Base-by-base conservation (phyloP, 2,329 filamentous ascomycete genomes). In the Fusarium sp. region DNA sequence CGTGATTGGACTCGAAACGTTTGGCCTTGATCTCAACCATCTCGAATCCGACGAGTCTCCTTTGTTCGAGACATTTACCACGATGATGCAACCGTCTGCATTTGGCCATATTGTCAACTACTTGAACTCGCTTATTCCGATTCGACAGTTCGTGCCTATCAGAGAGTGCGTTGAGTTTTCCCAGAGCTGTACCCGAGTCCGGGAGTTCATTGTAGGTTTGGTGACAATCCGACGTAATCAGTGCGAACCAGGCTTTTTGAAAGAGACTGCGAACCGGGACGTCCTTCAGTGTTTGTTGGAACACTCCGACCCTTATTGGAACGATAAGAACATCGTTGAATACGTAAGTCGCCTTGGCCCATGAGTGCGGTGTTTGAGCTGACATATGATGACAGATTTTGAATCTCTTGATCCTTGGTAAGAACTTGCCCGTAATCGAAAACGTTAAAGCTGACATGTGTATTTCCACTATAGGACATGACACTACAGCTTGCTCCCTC, bases 401-500 rank as follows among this genome's bases (percentile, higher is more conserved):
- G 71, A 84, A 83, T 10, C 80, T 84, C 64, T 72, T 84, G 33
- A 77, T 81, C 2, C 79, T 83, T 16, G 83, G 81, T 37, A 56
- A 54, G 64, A n/a, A n/a, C 18, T n/a, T n/a, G 7, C 16, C 33
- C n/a, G 33, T 16, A 7, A 33, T 16, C n/a, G 7, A 13, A n/a
- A 50, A n/a, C 3, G 28, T 28, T 8, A 7, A 23, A 38, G 55
- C 18, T 47, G 33, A 50, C 33, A 6, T 13, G n/a, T n/a, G n/a
- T n/a, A n/a, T n/a, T n/a, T n/a, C n/a, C n/a, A 8, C 8, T 23
- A 5, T 16, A 69, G 71, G 74, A 42, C 81, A 84, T 57, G 82
- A 84, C 56, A 84, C 83, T 1, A 84, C 82, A 1, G 82, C 82
- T 6, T 79, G 77, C 9, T 72, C 80, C 0, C 77, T 84, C 66